Evolutionary conservation across 306 rosid genomes (phyloP).

Genomic region (Abrus precatorius): DNA sequence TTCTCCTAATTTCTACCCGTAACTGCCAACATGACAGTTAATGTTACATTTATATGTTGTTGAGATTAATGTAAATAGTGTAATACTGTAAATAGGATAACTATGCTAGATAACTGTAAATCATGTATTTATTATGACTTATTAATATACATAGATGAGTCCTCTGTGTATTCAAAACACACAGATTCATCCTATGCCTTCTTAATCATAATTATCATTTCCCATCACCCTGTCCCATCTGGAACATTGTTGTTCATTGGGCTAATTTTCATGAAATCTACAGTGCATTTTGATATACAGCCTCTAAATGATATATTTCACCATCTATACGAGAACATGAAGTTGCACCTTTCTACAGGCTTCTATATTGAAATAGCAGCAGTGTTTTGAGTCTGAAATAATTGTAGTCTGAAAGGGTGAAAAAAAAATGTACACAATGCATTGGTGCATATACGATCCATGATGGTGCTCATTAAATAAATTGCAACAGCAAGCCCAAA

Average conservation of each 20-base stretch:
- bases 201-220: not conserved
- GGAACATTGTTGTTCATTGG: not conserved
- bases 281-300: not conserved
- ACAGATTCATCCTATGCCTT: too few relatives aligned
- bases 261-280: not conserved
- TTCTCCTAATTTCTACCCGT: too few relatives aligned
- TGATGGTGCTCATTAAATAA: not conserved
- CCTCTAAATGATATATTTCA: slow-evolving; percentile 15
- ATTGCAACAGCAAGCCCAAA: slow-evolving; percentile 21
- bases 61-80: too few relatives aligned
- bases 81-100: too few relatives aligned
- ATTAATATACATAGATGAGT: too few relatives aligned
- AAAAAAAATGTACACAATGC: not conserved
- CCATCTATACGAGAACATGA: slow-evolving; percentile 23
- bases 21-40: too few relatives aligned
- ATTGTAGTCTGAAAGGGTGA: not conserved
- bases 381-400: not conserved
- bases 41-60: too few relatives aligned
- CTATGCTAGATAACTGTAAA: too few relatives aligned
- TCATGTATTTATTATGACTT: too few relatives aligned
- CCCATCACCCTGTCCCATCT: slow-evolving; percentile 9
- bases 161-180: too few relatives aligned
- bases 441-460: slow-evolving; percentile 14
- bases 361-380: slow-evolving; percentile 17
- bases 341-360: slow-evolving; percentile 22